These are phyloP conservation scores for Raphanus raphanistrum DNA, from an alignment of 345 rosid species.

Conservation along the genomic window DNA sequence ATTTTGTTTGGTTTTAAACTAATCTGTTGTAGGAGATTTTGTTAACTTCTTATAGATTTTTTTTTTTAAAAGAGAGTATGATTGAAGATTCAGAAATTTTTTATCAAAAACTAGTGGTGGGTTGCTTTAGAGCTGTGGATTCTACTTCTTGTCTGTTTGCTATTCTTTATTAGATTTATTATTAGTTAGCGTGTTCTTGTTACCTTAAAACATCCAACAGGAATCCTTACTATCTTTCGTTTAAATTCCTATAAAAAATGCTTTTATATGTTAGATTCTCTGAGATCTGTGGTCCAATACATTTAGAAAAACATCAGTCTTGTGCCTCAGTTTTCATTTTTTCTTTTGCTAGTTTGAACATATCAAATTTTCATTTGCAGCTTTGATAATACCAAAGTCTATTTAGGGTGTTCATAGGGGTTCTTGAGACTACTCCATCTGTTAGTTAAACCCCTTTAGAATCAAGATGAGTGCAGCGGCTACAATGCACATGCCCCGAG, in stretches of 20 bases:
- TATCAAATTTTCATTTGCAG: background rate
- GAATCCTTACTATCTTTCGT: background rate
- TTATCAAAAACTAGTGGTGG: background rate
- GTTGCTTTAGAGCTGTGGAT: constrained; percentile 41
- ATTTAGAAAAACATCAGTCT: background rate
- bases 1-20: background rate
- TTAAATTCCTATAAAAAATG: background rate
- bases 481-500: constrained; percentile 48
- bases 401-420: background rate
- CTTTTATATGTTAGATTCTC: background rate
- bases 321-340: background rate
- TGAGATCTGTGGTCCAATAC: background rate
- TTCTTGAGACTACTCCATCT: background rate
- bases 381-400: background rate
- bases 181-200: constrained; percentile 32
- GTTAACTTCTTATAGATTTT: constrained; percentile 7
- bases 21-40: background rate
- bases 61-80: constrained; percentile 16
- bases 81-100: constrained; percentile 48
- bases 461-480: constrained; percentile 65
- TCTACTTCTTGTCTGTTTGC: constrained; percentile 36
- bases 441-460: constrained; percentile 16
- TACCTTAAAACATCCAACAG: constrained; percentile 27
- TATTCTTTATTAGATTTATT: constrained; percentile 12
- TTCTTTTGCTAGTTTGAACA: background rate